Conservation (phyloP, 2,329 filamentous ascomycete species). For the Ascochyta viciae-villosae region DNA sequence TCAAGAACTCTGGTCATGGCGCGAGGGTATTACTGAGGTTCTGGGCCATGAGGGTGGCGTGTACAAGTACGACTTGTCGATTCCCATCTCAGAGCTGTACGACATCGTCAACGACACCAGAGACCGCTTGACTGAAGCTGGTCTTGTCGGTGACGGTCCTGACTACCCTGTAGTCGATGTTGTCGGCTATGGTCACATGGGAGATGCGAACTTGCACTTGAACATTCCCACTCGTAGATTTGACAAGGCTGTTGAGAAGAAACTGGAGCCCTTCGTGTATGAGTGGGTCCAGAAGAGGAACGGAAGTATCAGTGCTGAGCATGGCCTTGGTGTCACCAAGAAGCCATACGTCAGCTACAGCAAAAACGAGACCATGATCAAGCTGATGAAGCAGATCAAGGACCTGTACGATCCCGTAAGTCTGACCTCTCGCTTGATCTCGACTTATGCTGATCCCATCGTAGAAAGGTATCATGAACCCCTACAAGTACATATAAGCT, state of each 20-base stretch:
- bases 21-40: conserved; percentile 90
- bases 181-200: conserved; percentile 98
- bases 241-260: conserved; percentile 84
- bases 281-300: conserved; percentile 91
- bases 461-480: conserved; percentile 98
- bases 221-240: conserved; percentile 86
- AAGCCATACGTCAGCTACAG: conserved; percentile 96
- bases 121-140: conserved; percentile 73
- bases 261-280: conserved; percentile 93
- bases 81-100: conserved; percentile 88
- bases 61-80: conserved; percentile 98
- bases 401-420: conserved; percentile 91
- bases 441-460: conserved; percentile 19
- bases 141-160: conserved; percentile 75
- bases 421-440: conserved; percentile 13
- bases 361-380: conserved; percentile 83
- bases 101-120: conserved; percentile 85
- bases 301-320: conserved; percentile 96
- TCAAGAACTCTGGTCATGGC: conserved; percentile 84
- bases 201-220: conserved; percentile 92
- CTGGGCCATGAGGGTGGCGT: conserved; percentile 90
- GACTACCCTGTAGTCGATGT: conserved; percentile 83
- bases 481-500: conserved; percentile 86
- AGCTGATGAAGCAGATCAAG: conserved; percentile 95
- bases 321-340: conserved; percentile 92